Percentiles rank a stretch among this genome's conserved stretches.
phyloP scores from a whole-genome alignment of 306 rosid genomes.

The Medicago lupulina region DNA sequence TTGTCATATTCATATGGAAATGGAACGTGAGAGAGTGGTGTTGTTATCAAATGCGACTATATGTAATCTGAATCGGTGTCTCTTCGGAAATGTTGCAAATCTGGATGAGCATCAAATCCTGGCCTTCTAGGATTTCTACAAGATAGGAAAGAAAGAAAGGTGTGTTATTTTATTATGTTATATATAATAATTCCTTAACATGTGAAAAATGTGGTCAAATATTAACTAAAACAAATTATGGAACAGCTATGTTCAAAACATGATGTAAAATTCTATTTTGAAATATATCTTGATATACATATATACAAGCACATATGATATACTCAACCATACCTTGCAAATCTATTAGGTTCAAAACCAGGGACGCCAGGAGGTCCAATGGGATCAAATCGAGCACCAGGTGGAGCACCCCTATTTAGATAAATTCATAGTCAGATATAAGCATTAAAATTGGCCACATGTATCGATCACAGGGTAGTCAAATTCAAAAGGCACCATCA shows the following conservation, averaged over 20 bases:
- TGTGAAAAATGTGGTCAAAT: not conserved
- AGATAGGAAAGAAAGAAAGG: not conserved
- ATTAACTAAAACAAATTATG: not conserved
- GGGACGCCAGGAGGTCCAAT: slow-evolving; percentile 85
- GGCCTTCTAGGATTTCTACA: slow-evolving; percentile 70
- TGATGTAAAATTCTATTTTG: not conserved
- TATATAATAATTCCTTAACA: not conserved
- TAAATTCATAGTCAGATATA: slow-evolving; percentile 22
- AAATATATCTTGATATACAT: no score
- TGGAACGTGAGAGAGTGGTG: not conserved
- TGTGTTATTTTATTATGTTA: not conserved
- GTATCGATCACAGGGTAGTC: not conserved
- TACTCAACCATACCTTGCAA: slow-evolving; percentile 56
- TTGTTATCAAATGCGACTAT: slow-evolving; percentile 35
- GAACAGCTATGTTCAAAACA: slow-evolving; percentile 11
- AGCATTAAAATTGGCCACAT: not conserved
- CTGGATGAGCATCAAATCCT: slow-evolving; percentile 74
- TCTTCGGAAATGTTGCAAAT: slow-evolving; percentile 66
- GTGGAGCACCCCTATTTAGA: slow-evolving; percentile 74
- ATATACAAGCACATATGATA: not conserved
- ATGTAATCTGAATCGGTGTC: slow-evolving; percentile 82
- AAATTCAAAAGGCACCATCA: slow-evolving; percentile 12
- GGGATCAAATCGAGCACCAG: slow-evolving; percentile 91
- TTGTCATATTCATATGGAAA: not conserved
- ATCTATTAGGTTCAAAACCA: slow-evolving; percentile 80